Conservation (phyloP, 2,329 filamentous ascomycete genomes). For the Fusarium abutilonis region DNA sequence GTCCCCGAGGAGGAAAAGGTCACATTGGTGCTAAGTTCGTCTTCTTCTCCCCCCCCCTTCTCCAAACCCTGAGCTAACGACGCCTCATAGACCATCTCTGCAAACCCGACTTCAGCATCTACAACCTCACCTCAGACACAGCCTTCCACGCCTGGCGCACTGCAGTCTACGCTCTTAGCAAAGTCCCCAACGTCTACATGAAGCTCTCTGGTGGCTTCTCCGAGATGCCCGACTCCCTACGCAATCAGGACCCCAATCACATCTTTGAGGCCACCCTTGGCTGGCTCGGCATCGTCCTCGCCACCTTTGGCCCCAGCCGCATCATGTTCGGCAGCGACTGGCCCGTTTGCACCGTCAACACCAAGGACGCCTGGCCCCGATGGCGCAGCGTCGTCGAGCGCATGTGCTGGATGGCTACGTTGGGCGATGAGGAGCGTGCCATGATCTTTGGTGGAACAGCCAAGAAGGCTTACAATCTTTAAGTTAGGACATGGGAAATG, state of each 20-base stretch:
- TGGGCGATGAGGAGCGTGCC: conserved; percentile 69
- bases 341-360: conserved; percentile 82
- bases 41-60: not conserved
- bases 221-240: conserved; percentile 72
- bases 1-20: conserved; percentile 69
- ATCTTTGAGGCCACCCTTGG: conserved; percentile 72
- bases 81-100: conserved; percentile 79
- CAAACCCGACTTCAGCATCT: conserved; percentile 80
- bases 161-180: conserved; percentile 73
- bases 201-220: conserved; percentile 90
- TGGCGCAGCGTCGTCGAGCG: conserved; percentile 78
- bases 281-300: conserved; percentile 78
- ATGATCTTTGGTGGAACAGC: conserved; percentile 80
- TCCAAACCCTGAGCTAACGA: conserved; percentile 15
- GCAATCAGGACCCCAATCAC: conserved; percentile 59
- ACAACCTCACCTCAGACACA: conserved; percentile 64
- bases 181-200: conserved; percentile 76
- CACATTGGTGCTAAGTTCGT: conserved; percentile 75
- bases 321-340: conserved; percentile 95
- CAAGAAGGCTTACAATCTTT: conserved; percentile 72
- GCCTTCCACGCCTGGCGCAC: conserved; percentile 75
- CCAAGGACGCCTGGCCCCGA: conserved; percentile 73
- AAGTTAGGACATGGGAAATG: conserved; percentile 1
- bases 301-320: conserved; percentile 74
- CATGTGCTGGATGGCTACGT: conserved; percentile 70